These are phyloP conservation scores for Aspergillus unguis DNA, from an alignment of 2,329 filamentous ascomycete genomes.

Conservation along the genomic window DNA sequence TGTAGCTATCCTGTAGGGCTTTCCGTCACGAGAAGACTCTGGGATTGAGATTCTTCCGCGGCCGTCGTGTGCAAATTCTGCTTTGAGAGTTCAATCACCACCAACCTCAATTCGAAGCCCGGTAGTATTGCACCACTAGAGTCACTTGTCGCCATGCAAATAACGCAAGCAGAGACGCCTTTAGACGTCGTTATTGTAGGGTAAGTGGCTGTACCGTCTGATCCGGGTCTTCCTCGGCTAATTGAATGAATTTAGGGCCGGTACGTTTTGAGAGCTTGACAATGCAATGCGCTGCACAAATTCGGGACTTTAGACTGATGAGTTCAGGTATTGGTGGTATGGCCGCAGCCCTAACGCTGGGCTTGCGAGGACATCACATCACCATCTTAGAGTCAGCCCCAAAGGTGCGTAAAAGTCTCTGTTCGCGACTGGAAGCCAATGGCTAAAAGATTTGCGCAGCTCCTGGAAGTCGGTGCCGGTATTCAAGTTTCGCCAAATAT, in stretches of 20 bases:
- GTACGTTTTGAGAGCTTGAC: slow-evolving; percentile 20
- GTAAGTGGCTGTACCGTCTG: slow-evolving; percentile 20
- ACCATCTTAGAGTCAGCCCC: slow-evolving; percentile 32
- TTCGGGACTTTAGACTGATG: not conserved
- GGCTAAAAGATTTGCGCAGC: slow-evolving; percentile 18
- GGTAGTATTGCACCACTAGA: not conserved
- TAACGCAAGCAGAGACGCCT: slow-evolving; percentile 25
- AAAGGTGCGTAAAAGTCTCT: slow-evolving; percentile 24
- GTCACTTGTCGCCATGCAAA: slow-evolving; percentile 16
- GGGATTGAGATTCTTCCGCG: too few relatives aligned
- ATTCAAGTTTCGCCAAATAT: slow-evolving; percentile 83
- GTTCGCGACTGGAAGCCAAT: not conserved
- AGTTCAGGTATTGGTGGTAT: slow-evolving; percentile 35
- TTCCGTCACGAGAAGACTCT: not conserved
- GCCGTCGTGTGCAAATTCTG: not conserved
- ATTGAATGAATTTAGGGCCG: slow-evolving; percentile 24
- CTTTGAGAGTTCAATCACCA: too few relatives aligned
- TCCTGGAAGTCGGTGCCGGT: slow-evolving; percentile 65
- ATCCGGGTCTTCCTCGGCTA: not conserved
- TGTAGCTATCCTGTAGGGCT: not conserved
- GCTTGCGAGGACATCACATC: slow-evolving; percentile 33
- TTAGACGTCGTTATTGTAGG: slow-evolving; percentile 35
- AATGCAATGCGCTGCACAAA: not conserved
- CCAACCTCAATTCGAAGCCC: not conserved
- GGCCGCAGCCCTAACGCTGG: slow-evolving; percentile 34